These are phyloP conservation scores for Theileria equi DNA, from an alignment of 169 alveolate species.

Conservation along the genomic window DNA sequence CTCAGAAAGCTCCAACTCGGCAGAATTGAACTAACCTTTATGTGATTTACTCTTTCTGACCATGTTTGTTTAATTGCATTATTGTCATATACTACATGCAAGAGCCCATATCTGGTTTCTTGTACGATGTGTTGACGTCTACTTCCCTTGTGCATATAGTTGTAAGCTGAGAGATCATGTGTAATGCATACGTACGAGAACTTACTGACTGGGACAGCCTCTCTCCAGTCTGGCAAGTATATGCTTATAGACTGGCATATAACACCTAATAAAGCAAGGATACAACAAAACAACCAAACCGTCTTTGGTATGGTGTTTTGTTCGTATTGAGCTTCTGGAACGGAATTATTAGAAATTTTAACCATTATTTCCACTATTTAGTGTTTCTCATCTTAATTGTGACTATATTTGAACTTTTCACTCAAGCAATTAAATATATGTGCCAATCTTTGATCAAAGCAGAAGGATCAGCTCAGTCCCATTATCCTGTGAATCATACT, in stretches of 20 bases:
- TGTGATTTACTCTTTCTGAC: conserved; percentile 32
- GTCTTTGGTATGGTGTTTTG: conserved; percentile 9
- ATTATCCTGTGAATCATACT: too few species aligned
- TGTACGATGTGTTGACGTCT: conserved; percentile 57
- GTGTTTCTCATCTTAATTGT: too few species aligned
- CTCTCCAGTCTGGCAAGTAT: conserved; percentile 51
- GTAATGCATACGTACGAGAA: neutral
- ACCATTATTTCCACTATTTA: conserved; percentile 9
- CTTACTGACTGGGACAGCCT: conserved; percentile 52
- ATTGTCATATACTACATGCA: conserved; percentile 33
- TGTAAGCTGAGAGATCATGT: conserved; percentile 34
- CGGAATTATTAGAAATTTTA: neutral
- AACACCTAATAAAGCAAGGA: neutral
- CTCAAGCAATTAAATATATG: too few species aligned
- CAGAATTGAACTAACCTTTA: conserved; percentile 30
- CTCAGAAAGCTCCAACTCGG: neutral
- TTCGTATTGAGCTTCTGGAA: neutral
- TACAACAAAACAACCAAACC: conserved; percentile 11
- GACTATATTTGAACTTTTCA: too few species aligned
- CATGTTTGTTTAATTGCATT: conserved; percentile 36
- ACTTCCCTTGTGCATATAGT: conserved; percentile 53
- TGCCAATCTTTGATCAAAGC: too few species aligned
- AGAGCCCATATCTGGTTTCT: conserved; percentile 49
- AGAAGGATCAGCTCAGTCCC: too few species aligned
- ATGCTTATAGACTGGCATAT: conserved; percentile 17